Base-by-base conservation (phyloP, 352 stramenopile genomes). In the Pythium dissimile region DNA sequence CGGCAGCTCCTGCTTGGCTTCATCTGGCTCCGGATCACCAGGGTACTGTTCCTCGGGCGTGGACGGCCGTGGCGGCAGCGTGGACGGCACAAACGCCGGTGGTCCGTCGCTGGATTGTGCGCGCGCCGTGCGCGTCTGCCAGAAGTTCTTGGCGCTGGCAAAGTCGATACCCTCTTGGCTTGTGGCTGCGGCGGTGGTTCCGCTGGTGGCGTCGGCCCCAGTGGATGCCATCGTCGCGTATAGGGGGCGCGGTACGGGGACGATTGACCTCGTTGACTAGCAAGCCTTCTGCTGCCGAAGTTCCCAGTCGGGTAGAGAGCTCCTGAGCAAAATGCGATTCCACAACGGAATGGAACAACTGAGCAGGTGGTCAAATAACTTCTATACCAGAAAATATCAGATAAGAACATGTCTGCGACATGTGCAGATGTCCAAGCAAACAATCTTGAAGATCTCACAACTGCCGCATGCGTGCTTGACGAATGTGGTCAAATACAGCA, bases 61-160 rank as follows among this genome's bases (percentile, higher is more conserved):
- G 24, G 50, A 55, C 12, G 58, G 23, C 32, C 32, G 20, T 31
- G n/a, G 31, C 20, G 37, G 39, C 18, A 15, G 23, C 20, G 15
- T 8, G 18, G 48, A 23, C 2, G 38, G 34, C 39, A n/a, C 35
- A 34, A 24, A 26, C 44, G 18, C 15, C 23, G 21, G n/a, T 6
- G 24, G 13, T 46, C 32, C 13, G 39, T 35, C 16, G 21, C 23
- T 51, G 38, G 66, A 80, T 53, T 64, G 65, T 10, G 71, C 71
- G 23, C 73, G 68, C 34, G 67, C 58, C 18, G 71, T 55, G n/a
- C 78, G 81, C 46, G 73, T 81, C 49, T 84, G 75, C 81, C 81
- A 91, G 23, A 91, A 69, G 38, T 47, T 87, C 51, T 86, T 85
- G 37, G 84, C 77, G 55, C 73, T 71, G 39, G 67, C 59, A 43